A percentile compares a stretch with the other conserved stretches of the same genome.
These are phyloP conservation scores for Syzygium aqueum DNA, from an alignment of 345 rosid genomes.

Conservation along the genomic window DNA sequence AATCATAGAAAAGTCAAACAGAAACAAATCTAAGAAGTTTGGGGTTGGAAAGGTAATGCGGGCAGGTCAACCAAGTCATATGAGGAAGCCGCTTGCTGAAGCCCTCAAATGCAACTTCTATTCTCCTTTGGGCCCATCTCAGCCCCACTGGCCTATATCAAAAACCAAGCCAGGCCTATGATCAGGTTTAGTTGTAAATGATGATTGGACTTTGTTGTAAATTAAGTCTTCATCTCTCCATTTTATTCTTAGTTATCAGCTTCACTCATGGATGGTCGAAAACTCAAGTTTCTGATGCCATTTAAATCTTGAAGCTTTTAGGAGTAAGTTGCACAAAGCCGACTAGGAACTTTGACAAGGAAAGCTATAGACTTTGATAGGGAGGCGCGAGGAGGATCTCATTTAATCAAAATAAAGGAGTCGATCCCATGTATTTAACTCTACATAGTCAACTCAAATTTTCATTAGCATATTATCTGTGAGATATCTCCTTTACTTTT, in stretches of 20 bases:
- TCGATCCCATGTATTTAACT: neutral
- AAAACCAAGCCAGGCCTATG: neutral
- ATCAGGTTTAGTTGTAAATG: neutral
- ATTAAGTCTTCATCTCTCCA: neutral
- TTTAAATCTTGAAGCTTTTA: neutral
- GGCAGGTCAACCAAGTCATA: neutral
- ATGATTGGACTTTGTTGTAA: neutral
- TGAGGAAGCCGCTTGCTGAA: neutral
- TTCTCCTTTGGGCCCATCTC: neutral
- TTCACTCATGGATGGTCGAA: neutral
- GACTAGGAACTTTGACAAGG: neutral
- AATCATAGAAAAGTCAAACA: neutral
- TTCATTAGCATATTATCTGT: neutral
- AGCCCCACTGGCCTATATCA: neutral
- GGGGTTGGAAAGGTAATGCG: neutral
- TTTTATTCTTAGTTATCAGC: neutral
- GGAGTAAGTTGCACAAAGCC: neutral
- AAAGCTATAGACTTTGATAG: neutral
- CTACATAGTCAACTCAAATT: neutral
- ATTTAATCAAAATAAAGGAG: neutral
- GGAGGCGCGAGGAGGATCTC: neutral
- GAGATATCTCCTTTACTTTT: neutral
- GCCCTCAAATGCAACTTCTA: neutral
- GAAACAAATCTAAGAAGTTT: neutral
- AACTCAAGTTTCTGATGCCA: neutral